Evolutionary conservation across 352 stramenopile species (phyloP).

Genomic region (Phytophthora hibernalis): DNA sequence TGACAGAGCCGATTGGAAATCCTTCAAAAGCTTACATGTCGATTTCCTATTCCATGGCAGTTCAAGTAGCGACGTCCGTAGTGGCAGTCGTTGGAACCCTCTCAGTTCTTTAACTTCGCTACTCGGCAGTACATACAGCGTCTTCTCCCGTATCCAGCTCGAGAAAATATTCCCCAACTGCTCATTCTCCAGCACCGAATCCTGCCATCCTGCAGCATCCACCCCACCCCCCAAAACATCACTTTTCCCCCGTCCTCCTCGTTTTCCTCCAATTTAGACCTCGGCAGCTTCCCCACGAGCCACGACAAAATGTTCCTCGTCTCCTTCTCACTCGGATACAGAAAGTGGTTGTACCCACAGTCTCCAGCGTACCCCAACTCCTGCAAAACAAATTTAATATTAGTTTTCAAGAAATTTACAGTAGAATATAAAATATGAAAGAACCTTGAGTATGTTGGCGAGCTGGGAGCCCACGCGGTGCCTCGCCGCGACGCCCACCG

Average conservation of each 20-base stretch:
- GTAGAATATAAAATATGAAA: slow-evolving; percentile 13
- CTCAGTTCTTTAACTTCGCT: slow-evolving; percentile 39
- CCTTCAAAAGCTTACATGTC: slow-evolving; percentile 33
- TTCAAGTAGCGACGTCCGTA: slow-evolving; percentile 45
- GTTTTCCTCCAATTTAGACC: slow-evolving; percentile 28
- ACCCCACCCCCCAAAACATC: slow-evolving; percentile 4
- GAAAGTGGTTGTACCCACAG: slow-evolving; percentile 90
- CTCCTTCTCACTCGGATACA: slow-evolving; percentile 89
- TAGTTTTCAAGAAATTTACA: slow-evolving; percentile 1
- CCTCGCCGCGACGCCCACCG: slow-evolving; percentile 67
- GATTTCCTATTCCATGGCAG: slow-evolving; percentile 46
- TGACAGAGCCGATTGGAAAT: slow-evolving; percentile 39
- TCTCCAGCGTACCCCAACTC: slow-evolving; percentile 84
- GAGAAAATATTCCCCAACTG: slow-evolving; percentile 50
- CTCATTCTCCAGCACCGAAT: slow-evolving; percentile 12
- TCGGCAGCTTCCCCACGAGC: slow-evolving; percentile 81
- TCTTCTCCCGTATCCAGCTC: slow-evolving; percentile 59
- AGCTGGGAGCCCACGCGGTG: slow-evolving; percentile 82
- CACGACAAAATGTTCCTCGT: slow-evolving; percentile 83
- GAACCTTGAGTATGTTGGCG: slow-evolving; percentile 78
- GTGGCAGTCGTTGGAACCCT: slow-evolving; percentile 59
- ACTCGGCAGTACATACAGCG: slow-evolving; percentile 54
- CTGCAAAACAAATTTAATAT: slow-evolving; percentile 35
- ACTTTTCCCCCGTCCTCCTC: slow-evolving; percentile 34
- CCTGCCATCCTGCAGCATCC: neutral